These are phyloP conservation scores for Diaporthe caulivora DNA, from an alignment of 2,329 filamentous ascomycete species.

Conservation along the genomic window DNA sequence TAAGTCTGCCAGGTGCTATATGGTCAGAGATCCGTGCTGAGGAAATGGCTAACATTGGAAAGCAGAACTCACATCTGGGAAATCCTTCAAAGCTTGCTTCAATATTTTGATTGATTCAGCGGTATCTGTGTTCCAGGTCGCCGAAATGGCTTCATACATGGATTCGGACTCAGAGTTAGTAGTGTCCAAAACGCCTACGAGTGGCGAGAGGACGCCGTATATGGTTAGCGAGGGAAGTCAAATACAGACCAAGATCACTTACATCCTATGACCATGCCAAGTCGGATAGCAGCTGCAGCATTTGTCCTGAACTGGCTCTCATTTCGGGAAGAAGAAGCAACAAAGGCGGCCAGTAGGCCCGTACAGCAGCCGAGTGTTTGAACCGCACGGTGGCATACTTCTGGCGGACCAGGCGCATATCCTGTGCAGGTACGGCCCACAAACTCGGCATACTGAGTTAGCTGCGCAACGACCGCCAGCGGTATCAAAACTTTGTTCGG, in stretches of 20 bases:
- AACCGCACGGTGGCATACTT: neutral
- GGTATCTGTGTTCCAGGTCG: neutral
- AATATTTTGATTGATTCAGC: neutral
- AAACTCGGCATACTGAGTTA: neutral
- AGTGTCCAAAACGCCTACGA: neutral
- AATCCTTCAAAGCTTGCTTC: neutral
- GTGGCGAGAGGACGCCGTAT: no score
- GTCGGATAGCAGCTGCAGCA: conserved; percentile 52
- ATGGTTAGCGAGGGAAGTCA: no score
- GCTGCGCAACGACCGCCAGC: neutral
- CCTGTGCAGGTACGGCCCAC: neutral
- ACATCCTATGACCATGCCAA: conserved; percentile 53
- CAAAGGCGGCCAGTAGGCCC: conserved; percentile 54
- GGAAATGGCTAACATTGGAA: neutral
- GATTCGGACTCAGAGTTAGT: conserved; percentile 31
- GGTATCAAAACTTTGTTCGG: conserved; percentile 18
- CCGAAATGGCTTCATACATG: neutral
- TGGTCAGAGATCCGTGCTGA: neutral
- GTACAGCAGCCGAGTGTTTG: conserved; percentile 52
- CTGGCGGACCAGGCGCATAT: neutral
- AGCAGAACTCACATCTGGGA: neutral
- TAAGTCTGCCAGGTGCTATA: neutral
- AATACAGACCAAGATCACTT: neutral
- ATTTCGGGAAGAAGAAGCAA: conserved; percentile 49
- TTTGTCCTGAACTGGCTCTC: conserved; percentile 48